phyloP scores from a whole-genome alignment of 108 stramenopile genomes.

The Aurantiochytrium sp. region DNA sequence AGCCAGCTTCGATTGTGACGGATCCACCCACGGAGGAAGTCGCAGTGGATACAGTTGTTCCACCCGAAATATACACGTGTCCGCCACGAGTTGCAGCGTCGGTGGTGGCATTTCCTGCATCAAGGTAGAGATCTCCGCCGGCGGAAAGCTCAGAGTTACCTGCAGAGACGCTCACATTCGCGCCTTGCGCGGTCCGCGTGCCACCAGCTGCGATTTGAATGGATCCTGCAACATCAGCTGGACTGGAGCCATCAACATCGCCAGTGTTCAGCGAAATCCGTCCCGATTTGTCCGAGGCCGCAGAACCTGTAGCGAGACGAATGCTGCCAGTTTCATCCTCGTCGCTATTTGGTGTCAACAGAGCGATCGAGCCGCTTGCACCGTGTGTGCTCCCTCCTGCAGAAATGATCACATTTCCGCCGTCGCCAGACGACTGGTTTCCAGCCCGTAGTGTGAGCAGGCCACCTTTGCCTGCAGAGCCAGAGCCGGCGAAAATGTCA shows the following conservation, averaged over 20 bases:
- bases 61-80: slow-evolving; percentile 28
- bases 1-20: background rate
- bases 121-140: background rate
- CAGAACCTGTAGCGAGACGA: background rate
- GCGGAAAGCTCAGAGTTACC: background rate
- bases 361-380: background rate
- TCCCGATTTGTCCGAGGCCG: background rate
- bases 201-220: background rate
- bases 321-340: background rate
- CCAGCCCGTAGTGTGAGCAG: background rate
- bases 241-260: background rate
- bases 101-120: slow-evolving; percentile 3
- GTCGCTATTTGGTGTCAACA: background rate
- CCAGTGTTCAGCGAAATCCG: background rate
- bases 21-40: background rate
- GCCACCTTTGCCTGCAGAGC: background rate
- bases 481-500: background rate
- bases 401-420: background rate
- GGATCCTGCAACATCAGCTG: background rate
- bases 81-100: slow-evolving; percentile 46
- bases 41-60: slow-evolving; percentile 19
- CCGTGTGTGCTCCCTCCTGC: background rate
- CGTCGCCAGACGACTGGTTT: background rate
- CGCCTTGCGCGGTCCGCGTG: slow-evolving; percentile 12
- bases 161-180: slow-evolving; percentile 22